Percentiles rank a stretch among this genome's conserved stretches.
These are phyloP conservation scores for Candida nemodendra DNA, from an alignment of 805 yeast genomes.

Conservation along the genomic window DNA sequence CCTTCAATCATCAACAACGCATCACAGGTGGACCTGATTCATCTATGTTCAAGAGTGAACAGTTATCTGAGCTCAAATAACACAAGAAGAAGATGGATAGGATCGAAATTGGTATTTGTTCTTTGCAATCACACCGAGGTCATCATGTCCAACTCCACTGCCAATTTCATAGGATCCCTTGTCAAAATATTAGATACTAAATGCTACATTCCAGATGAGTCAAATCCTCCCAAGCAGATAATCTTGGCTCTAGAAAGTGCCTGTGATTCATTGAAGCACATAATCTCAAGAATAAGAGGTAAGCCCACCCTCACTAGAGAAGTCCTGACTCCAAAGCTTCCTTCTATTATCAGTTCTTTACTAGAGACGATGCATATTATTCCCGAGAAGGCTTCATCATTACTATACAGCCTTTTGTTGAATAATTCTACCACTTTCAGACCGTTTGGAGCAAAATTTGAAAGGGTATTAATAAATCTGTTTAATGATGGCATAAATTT, in stretches of 20 bases:
- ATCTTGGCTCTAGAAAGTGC: constrained; percentile 32
- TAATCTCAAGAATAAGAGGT: constrained; percentile 58
- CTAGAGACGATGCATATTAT: constrained; percentile 44
- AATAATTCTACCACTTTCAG: constrained; percentile 77
- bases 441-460: constrained; percentile 68
- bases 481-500: constrained; percentile 35
- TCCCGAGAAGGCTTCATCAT: constrained; percentile 37
- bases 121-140: constrained; percentile 35
- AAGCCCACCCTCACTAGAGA: constrained; percentile 86
- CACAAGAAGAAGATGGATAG: constrained; percentile 56
- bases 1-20: constrained; percentile 38
- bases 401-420: constrained; percentile 43
- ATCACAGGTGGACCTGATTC: constrained; percentile 49
- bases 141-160: constrained; percentile 42
- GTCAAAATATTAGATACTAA: constrained; percentile 41
- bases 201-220: constrained; percentile 34
- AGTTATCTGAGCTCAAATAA: constrained; percentile 45
- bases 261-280: constrained; percentile 40
- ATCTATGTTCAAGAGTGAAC: constrained; percentile 43
- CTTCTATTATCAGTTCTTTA: constrained; percentile 54
- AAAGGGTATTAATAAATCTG: constrained; percentile 41
- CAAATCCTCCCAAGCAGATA: constrained; percentile 25
- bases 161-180: constrained; percentile 38
- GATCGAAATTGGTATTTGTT: constrained; percentile 51
- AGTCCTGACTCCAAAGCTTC: constrained; percentile 73